phyloP scores from a whole-genome alignment of 257 asterid genomes.

The Nicotiana obtusifolia region DNA sequence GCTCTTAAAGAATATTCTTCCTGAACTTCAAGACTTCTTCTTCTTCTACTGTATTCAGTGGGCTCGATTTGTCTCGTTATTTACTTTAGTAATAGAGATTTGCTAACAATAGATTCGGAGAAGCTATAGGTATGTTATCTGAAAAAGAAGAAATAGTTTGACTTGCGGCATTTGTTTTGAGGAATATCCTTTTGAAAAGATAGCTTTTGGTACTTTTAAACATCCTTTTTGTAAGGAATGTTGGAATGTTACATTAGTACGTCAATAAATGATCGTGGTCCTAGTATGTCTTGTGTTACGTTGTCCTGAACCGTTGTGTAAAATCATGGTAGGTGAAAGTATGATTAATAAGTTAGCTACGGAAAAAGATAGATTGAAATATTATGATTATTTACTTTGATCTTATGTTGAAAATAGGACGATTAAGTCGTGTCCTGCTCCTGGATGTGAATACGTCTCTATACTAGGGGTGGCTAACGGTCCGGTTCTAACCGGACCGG shows the following conservation, averaged over 20 bases:
- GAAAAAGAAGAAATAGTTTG: too few relatives aligned
- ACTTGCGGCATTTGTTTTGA: slow-evolving; percentile 12
- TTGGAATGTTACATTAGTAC: background rate
- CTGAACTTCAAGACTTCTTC: too few relatives aligned
- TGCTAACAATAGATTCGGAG: too few relatives aligned
- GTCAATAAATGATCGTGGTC: background rate
- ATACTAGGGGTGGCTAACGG: too few relatives aligned
- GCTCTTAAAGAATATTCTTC: too few relatives aligned
- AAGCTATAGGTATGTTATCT: background rate
- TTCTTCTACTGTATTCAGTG: too few relatives aligned
- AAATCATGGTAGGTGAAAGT: background rate
- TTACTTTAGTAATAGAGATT: too few relatives aligned
- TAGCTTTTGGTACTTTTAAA: background rate
- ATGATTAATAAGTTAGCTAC: background rate
- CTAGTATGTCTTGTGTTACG: background rate
- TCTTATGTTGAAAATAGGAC: slow-evolving; percentile 3
- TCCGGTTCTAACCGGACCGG: too few relatives aligned
- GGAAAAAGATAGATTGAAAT: background rate
- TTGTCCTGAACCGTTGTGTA: background rate
- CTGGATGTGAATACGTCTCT: too few relatives aligned
- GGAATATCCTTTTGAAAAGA: background rate
- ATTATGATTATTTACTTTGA: background rate
- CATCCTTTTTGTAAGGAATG: slow-evolving; percentile 10
- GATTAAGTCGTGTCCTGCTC: slow-evolving; percentile 10
- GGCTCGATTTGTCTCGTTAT: too few relatives aligned